Conservation (phyloP, 331 rosid genomes). For the Cydonia oblonga region DNA sequence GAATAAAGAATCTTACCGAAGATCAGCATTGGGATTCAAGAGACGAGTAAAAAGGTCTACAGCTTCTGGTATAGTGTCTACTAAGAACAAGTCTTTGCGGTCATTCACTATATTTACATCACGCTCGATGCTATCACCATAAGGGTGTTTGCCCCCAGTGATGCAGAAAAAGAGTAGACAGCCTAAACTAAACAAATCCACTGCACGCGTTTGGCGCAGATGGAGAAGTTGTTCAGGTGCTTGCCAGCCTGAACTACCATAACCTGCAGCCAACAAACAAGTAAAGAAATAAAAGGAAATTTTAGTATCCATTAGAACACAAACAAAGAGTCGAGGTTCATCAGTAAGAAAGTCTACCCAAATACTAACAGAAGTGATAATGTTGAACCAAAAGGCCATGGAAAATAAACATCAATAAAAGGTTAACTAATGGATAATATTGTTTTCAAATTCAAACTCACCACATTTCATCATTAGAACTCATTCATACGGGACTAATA, state of each 20-base stretch:
- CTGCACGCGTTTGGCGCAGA: constrained; percentile 33
- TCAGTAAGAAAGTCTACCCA: not conserved
- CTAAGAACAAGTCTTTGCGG: constrained; percentile 29
- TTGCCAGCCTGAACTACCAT: constrained; percentile 40
- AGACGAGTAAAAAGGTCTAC: constrained; percentile 27
- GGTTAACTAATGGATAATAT: not conserved
- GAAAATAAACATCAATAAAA: constrained; percentile 1
- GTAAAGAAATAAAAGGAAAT: not conserved
- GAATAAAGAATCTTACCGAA: constrained; percentile 14
- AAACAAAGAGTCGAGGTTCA: not conserved
- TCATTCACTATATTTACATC: constrained; percentile 32
- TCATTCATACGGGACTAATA: not conserved
- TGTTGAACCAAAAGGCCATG: not conserved
- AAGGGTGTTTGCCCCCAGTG: constrained; percentile 36
- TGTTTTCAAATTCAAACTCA: not conserved
- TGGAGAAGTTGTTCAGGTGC: constrained; percentile 34
- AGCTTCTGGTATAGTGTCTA: constrained; percentile 27
- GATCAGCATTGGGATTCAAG: constrained; percentile 22
- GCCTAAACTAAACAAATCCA: constrained; percentile 33
- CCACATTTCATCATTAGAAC: not conserved
- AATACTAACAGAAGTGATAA: not conserved
- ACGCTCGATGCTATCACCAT: constrained; percentile 29
- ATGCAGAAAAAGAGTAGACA: constrained; percentile 33
- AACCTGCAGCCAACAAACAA: constrained; percentile 11
- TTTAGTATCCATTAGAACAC: not conserved